Conservation (phyloP, 495 filamentous ascomycete species). For the Cudoniella acicularis region DNA sequence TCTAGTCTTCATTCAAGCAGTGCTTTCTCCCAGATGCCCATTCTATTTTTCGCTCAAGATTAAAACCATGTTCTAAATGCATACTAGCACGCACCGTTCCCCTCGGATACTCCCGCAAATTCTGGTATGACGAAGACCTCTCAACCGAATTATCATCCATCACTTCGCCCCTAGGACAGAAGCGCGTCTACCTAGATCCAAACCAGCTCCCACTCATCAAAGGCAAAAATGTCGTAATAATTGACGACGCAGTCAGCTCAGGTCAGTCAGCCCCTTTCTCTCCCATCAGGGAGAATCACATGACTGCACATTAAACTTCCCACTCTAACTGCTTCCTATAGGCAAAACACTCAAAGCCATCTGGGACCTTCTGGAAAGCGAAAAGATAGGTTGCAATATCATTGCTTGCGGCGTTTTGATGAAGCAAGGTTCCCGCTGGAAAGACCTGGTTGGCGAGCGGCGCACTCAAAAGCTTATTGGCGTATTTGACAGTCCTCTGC, state of each 20-base stretch:
- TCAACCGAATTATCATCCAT: slow-evolving; percentile 20
- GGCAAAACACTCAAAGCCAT: slow-evolving; percentile 16
- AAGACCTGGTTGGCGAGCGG: slow-evolving; percentile 6
- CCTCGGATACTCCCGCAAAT: slow-evolving; percentile 23
- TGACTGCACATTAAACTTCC: no score
- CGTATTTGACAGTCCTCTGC: slow-evolving; percentile 22
- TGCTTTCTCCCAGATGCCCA: neutral
- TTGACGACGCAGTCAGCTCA: slow-evolving; percentile 24
- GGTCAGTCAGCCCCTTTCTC: neutral
- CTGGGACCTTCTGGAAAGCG: slow-evolving; percentile 23
- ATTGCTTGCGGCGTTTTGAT: slow-evolving; percentile 14
- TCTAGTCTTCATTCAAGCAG: no score
- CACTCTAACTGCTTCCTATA: no score
- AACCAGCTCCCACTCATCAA: slow-evolving; percentile 16
- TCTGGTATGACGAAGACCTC: slow-evolving; percentile 19
- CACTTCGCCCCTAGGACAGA: slow-evolving; percentile 15
- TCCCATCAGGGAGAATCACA: no score
- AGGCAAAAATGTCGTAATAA: slow-evolving; percentile 14
- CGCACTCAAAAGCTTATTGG: slow-evolving; percentile 13
- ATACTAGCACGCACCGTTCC: slow-evolving; percentile 18
- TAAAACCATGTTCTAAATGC: neutral
- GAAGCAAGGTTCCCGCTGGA: slow-evolving; percentile 23
- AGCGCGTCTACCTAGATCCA: slow-evolving; percentile 22
- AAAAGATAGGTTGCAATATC: slow-evolving; percentile 10
- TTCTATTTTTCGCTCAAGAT: neutral